These are phyloP conservation scores for Paraglomus brasilianum DNA, from an alignment of 192 early-diverging fungal genomes.

Conservation along the genomic window DNA sequence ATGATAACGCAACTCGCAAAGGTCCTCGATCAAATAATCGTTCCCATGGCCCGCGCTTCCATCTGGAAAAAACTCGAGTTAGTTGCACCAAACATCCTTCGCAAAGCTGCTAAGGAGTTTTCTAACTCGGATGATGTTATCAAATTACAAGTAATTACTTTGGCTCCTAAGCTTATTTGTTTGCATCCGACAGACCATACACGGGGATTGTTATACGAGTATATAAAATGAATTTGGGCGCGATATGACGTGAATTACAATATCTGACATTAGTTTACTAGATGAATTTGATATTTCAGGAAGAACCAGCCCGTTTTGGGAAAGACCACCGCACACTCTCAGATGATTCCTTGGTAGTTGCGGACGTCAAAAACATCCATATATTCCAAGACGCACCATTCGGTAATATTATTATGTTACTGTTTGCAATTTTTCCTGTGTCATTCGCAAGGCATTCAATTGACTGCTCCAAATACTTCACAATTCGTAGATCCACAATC, in stretches of 20 bases:
- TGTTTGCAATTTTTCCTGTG: no score
- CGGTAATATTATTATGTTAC: no score
- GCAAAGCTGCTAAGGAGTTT: slow-evolving; percentile 66
- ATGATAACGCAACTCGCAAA: slow-evolving; percentile 60
- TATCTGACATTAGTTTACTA: no score
- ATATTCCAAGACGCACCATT: no score
- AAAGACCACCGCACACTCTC: no score
- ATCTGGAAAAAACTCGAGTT: slow-evolving; percentile 64
- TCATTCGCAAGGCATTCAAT: no score
- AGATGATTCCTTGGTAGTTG: no score
- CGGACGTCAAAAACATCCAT: no score
- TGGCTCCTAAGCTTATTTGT: slow-evolving; percentile 71
- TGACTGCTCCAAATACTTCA: no score
- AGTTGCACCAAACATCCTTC: slow-evolving; percentile 79
- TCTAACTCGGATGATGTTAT: slow-evolving; percentile 58
- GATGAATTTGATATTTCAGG: no score
- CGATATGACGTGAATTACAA: slow-evolving; percentile 88
- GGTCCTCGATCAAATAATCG: slow-evolving; percentile 60
- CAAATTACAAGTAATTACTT: slow-evolving; percentile 81
- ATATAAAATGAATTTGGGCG: slow-evolving; percentile 83
- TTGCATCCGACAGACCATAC: slow-evolving; percentile 46
- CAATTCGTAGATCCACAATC: no score
- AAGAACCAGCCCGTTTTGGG: no score
- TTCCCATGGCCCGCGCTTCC: slow-evolving; percentile 75
- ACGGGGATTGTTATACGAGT: slow-evolving; percentile 56